Evolutionary conservation across 768 basidiomycete species (phyloP).

Genomic region (Phylloporus arenicola): DNA sequence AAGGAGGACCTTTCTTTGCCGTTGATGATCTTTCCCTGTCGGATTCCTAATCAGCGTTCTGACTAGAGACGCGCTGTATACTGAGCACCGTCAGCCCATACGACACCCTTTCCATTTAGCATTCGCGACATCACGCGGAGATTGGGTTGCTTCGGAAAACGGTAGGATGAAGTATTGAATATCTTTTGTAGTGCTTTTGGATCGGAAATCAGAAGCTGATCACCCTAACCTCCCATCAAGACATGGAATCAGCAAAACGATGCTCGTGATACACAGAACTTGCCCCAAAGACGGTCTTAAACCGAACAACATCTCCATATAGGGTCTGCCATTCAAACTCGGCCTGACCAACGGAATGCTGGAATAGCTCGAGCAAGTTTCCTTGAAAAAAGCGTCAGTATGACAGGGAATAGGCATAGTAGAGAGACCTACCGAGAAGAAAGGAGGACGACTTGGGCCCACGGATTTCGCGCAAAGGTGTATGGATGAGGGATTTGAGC

Average conservation of each 20-base stretch:
- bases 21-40: conserved; percentile 39
- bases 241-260: conserved; percentile 1
- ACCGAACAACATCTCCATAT: conserved; percentile 27
- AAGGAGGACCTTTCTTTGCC: conserved; percentile 49
- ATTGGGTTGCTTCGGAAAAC: conserved; percentile 34
- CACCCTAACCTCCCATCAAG: conserved; percentile 29
- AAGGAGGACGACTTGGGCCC: neutral
- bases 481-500: neutral
- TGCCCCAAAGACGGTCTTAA: conserved; percentile 26
- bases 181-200: conserved; percentile 40
- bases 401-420: neutral
- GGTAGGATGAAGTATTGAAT: conserved; percentile 31
- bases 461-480: neutral
- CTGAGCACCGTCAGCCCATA: conserved; percentile 32
- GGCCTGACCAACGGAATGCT: conserved; percentile 16
- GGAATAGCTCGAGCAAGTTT: conserved; percentile 22
- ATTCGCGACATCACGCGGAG: conserved; percentile 13
- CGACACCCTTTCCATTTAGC: conserved; percentile 31
- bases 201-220: conserved; percentile 42
- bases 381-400: neutral
- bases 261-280: neutral
- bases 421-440: neutral
- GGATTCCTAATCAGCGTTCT: neutral
- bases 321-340: conserved; percentile 28
- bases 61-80: neutral